phyloP scores from a whole-genome alignment of 495 filamentous ascomycete genomes.

The Talaromyces thailandensis region DNA sequence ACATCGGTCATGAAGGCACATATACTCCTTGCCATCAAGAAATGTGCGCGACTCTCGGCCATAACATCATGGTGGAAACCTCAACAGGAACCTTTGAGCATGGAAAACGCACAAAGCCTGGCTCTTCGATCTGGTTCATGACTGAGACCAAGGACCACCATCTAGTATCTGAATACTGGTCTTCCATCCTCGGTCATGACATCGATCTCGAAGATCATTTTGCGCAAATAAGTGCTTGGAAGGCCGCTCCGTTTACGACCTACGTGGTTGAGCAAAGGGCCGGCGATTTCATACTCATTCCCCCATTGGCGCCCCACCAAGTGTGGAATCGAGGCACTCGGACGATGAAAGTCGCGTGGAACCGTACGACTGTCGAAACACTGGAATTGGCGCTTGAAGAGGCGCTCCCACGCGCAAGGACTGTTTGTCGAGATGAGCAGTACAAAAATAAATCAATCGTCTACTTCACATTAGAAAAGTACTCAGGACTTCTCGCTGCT shows the following conservation, averaged over 20 bases:
- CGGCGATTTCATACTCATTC: conserved; percentile 93
- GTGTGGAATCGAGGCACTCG: conserved; percentile 96
- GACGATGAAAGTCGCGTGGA: conserved; percentile 97
- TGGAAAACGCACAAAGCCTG: conserved; percentile 60
- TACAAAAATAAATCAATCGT: conserved; percentile 98
- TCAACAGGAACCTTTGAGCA: conserved; percentile 50
- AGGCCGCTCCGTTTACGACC: conserved; percentile 81
- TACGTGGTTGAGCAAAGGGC: conserved; percentile 86
- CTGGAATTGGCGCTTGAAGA: conserved; percentile 76
- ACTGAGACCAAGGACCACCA: conserved; percentile 84
- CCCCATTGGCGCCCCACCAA: conserved; percentile 94
- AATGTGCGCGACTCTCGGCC: conserved; percentile 93
- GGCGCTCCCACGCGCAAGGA: conserved; percentile 73
- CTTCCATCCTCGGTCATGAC: conserved; percentile 84
- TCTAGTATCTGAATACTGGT: conserved; percentile 83
- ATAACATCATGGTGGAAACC: conserved; percentile 95
- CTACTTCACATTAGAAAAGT: conserved; percentile 72
- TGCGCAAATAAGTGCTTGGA: conserved; percentile 88
- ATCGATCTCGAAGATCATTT: conserved; percentile 96
- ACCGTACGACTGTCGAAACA: conserved; percentile 88
- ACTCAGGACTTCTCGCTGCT: conserved; percentile 51
- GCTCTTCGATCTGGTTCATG: conserved; percentile 97
- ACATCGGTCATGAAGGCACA: conserved; percentile 94
- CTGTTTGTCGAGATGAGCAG: conserved; percentile 96
- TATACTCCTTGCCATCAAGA: conserved; percentile 94